Percentiles rank a stretch among this genome's conserved stretches.
Conservation (phyloP, 2,329 filamentous ascomycete species). For the Venturia carpophila region DNA sequence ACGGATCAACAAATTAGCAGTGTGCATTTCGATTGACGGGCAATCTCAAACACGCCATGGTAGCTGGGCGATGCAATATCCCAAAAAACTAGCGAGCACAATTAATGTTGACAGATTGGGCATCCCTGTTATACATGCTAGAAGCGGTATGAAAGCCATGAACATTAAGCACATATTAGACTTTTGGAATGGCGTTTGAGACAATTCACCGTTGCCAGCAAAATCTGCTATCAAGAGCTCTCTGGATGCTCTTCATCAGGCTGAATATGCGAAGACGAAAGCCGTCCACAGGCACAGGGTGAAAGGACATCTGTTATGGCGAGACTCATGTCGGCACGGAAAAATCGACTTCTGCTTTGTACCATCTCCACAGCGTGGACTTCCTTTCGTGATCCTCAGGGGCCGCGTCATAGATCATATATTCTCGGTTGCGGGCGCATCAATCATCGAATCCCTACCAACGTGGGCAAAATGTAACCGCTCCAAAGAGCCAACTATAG, state of each 20-base stretch:
- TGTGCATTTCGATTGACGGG: neutral
- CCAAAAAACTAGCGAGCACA: neutral
- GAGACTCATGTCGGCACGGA: too few relatives aligned
- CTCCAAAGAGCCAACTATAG: too few relatives aligned
- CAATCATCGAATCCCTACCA: neutral
- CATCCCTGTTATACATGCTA: constrained; percentile 7
- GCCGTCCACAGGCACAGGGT: neutral
- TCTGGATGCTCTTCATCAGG: neutral
- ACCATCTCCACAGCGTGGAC: too few relatives aligned
- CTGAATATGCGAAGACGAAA: neutral
- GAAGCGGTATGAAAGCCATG: neutral
- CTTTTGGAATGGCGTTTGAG: too few relatives aligned
- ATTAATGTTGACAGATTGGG: constrained; percentile 3
- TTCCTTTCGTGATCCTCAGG: too few relatives aligned
- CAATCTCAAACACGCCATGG: neutral
- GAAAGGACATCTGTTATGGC: neutral
- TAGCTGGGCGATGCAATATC: neutral
- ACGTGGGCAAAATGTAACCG: neutral
- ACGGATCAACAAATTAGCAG: neutral
- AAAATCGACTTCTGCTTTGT: too few relatives aligned
- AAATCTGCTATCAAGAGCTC: neutral
- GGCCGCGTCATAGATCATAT: neutral
- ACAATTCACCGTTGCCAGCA: too few relatives aligned
- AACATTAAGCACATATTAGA: neutral
- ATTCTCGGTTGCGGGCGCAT: neutral